Conservation (phyloP, 176 grass and related monocot species). For the Calamus simplicifolius region DNA sequence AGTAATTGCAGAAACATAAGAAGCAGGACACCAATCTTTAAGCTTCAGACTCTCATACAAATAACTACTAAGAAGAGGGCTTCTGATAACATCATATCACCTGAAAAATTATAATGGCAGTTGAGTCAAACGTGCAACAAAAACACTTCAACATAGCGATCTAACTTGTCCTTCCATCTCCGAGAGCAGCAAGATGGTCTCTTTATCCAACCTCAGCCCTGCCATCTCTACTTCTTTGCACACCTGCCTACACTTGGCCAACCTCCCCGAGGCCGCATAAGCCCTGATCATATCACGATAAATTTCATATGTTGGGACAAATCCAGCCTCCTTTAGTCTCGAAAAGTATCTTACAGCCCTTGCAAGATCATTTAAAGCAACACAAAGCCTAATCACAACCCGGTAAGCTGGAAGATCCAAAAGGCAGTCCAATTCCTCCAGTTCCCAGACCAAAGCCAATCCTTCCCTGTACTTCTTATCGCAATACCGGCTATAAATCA, state of each 20-base stretch:
- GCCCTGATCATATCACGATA: conserved; percentile 47
- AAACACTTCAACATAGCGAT: too few species aligned
- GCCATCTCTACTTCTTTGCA: conserved; percentile 43
- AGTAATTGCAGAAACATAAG: too few species aligned
- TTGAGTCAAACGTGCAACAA: too few species aligned
- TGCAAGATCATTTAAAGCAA: conserved; percentile 42
- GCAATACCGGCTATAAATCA: conserved; percentile 63
- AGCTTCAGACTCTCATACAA: too few species aligned
- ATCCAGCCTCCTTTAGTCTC: conserved; percentile 68
- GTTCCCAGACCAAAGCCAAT: conserved; percentile 69
- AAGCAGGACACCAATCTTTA: too few species aligned
- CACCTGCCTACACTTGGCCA: conserved; percentile 53
- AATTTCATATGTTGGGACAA: conserved; percentile 53
- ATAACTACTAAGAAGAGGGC: too few species aligned
- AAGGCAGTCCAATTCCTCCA: conserved; percentile 49
- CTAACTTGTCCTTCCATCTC: conserved; percentile 7
- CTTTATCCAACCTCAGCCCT: conserved; percentile 46
- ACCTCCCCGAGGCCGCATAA: conserved; percentile 36
- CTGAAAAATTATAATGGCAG: too few species aligned
- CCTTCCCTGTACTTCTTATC: conserved; percentile 48
- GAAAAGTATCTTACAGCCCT: conserved; percentile 54
- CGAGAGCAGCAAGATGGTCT: conserved; percentile 23
- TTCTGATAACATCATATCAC: too few species aligned
- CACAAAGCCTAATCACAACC: conserved; percentile 59
- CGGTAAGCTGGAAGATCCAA: conserved; percentile 79